Evolutionary conservation across 2,329 filamentous ascomycete species (phyloP), one percentile per base, ranked within the genome.

Genomic region (Talaromyces sp.): DNA sequence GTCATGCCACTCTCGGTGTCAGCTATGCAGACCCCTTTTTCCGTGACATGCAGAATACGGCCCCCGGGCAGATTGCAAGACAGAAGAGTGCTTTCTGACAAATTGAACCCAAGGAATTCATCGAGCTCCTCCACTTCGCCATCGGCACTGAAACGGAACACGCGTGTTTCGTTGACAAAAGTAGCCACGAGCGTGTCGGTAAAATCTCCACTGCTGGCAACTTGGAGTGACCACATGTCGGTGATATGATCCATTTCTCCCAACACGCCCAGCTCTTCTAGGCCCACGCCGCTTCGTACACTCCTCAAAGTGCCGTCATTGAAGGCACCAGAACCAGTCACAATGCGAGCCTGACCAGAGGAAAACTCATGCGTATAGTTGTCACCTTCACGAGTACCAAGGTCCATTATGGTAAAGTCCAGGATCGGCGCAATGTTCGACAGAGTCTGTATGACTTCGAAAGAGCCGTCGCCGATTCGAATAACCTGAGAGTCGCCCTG

Each of bases 351-450:
- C 75, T 99, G 93, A 0, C 95, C 95, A 0, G 93, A 96, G 0
- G 93, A 96, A 70, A 96, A 99, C 64, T 95, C 91, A 69, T 95
- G 96, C 3, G 88, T 89, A 19, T 91, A 88, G 9, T 83, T 86
- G 65, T 95, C 89, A 25, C 88, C 88, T 63, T 91, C 88, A 60
- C 91, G 84, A 67, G 92, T 93, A 0, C 93, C 93, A 82, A 98
- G 90, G 70, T 98, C 95, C 92, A 98, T 96, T 17, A 99, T 86
- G 0, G 90, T 88, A 68, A 99, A 97, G 72, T 99, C 95, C 44
- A 98, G 78, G 49, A 99, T 90, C 0, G 95, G 95, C 0, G 90
- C 92, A 68, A 98, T 91, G 70, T 96, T 99, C 3, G 85, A 80
- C 60, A 96, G 82, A 0, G 86, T 89, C 71, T 96, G 92, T 10